phyloP scores from a whole-genome alignment of 2,329 filamentous ascomycete genomes.

The Teratosphaeria epicoccoides region DNA sequence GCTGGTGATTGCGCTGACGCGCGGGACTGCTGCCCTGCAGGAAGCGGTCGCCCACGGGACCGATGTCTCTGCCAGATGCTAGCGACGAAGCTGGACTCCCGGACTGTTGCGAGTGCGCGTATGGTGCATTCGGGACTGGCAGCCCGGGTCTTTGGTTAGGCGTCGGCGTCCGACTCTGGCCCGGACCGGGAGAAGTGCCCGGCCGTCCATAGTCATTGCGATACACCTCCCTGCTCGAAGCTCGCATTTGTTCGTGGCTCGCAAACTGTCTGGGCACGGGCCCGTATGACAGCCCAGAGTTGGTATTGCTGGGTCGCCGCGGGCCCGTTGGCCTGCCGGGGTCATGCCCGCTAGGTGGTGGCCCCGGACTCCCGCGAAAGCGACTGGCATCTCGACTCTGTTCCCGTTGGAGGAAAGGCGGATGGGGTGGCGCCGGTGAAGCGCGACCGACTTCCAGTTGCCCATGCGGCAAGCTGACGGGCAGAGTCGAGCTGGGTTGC shows the following conservation, averaged over 20 bases:
- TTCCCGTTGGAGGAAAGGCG: conserved; percentile 23
- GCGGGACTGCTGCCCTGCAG: conserved; percentile 1
- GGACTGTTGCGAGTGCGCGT: conserved; percentile 6
- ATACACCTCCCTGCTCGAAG: conserved; percentile 17
- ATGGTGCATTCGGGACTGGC: conserved; percentile 3
- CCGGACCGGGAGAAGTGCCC: conserved; percentile 17
- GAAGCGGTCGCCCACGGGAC: not conserved
- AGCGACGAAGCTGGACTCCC: conserved; percentile 10
- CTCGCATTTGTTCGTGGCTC: conserved; percentile 27
- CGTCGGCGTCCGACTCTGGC: conserved; percentile 1
- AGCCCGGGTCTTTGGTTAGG: not conserved
- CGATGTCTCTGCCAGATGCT: not conserved
- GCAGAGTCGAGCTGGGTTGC: not conserved
- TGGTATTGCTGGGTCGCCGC: not conserved
- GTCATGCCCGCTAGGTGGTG: conserved; percentile 19
- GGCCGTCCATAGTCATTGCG: conserved; percentile 12
- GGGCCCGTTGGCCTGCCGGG: conserved; percentile 3
- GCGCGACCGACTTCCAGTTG: not conserved
- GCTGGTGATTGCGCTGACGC: conserved; percentile 2
- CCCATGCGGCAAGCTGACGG: not conserved
- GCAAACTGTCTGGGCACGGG: conserved; percentile 18
- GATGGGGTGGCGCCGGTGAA: conserved; percentile 18
- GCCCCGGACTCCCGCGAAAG: conserved; percentile 21
- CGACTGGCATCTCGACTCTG: conserved; percentile 22
- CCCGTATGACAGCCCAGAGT: not conserved